phyloP scores from a whole-genome alignment of 345 rosid species.

The Psidium friedrichsthalianum region DNA sequence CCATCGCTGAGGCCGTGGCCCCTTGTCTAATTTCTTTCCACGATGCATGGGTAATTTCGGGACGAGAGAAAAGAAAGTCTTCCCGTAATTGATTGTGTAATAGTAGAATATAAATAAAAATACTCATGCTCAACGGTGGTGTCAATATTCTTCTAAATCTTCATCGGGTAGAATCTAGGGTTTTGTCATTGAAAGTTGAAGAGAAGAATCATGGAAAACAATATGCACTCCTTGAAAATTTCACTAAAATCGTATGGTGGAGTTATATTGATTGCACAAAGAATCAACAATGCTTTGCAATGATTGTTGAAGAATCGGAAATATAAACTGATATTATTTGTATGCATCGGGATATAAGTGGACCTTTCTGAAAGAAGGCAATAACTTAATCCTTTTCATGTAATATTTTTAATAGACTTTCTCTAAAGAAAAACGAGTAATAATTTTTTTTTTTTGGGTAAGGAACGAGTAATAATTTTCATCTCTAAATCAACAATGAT shows the following conservation, averaged over 20 bases:
- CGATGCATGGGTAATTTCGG: not conserved
- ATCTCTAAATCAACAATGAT: not conserved
- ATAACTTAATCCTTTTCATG: not conserved
- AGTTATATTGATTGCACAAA: not conserved
- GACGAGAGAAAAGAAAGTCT: not conserved
- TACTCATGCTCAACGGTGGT: not conserved
- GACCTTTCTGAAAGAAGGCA: not conserved
- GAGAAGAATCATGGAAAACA: not conserved
- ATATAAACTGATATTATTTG: not conserved
- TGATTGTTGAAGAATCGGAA: not conserved
- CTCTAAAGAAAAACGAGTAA: not conserved
- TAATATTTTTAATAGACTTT: not conserved
- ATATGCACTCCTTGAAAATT: not conserved
- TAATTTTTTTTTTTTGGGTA: too few species aligned
- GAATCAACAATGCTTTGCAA: not conserved
- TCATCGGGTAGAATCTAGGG: not conserved
- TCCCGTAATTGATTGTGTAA: not conserved
- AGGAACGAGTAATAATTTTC: not conserved
- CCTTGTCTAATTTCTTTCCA: not conserved
- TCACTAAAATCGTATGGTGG: not conserved
- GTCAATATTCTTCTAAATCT: not conserved
- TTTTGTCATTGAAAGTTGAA: not conserved
- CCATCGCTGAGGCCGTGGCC: too few species aligned
- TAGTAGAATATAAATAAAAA: not conserved
- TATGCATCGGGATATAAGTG: not conserved